phyloP scores from a whole-genome alignment of 495 filamentous ascomycete species.

The Podospora fimiseda region DNA sequence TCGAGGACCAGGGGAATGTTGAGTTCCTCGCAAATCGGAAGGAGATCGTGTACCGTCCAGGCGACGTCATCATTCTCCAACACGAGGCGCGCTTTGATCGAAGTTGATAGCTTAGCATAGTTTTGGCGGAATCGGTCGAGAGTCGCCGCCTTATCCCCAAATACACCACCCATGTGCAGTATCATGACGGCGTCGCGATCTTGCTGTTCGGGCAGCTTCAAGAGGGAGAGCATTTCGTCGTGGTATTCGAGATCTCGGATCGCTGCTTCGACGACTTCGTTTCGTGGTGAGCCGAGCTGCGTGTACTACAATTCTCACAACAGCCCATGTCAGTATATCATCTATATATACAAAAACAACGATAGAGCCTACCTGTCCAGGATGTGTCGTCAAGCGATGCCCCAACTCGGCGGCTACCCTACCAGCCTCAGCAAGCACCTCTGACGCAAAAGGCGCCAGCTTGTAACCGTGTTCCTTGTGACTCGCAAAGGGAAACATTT shows the following conservation, averaged over 20 bases:
- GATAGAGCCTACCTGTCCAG: conserved; percentile 58
- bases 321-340: no score
- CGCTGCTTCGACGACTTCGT: conserved; percentile 66
- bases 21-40: conserved; percentile 87
- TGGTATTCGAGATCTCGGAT: conserved; percentile 86
- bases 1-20: conserved; percentile 91
- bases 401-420: conserved; percentile 72
- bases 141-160: conserved; percentile 80
- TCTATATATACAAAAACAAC: no score
- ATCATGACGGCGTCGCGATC: conserved; percentile 92
- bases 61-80: conserved; percentile 91
- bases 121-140: conserved; percentile 76
- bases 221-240: conserved; percentile 72
- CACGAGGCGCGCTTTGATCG: conserved; percentile 74
- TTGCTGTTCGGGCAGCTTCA: conserved; percentile 71
- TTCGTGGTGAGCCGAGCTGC: conserved; percentile 74
- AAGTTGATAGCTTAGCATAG: conserved; percentile 54
- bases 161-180: conserved; percentile 87
- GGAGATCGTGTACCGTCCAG: conserved; percentile 84
- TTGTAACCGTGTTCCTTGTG: conserved; percentile 84
- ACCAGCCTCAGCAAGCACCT: conserved; percentile 70
- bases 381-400: conserved; percentile 84
- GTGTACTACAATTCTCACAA: conserved; percentile 71
- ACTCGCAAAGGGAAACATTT: conserved; percentile 96
- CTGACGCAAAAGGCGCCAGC: conserved; percentile 76